Percentiles rank a stretch among this genome's conserved stretches.
Evolutionary conservation across 2,329 filamentous ascomycete genomes (phyloP).

Genomic region (Stemphylium beticola): DNA sequence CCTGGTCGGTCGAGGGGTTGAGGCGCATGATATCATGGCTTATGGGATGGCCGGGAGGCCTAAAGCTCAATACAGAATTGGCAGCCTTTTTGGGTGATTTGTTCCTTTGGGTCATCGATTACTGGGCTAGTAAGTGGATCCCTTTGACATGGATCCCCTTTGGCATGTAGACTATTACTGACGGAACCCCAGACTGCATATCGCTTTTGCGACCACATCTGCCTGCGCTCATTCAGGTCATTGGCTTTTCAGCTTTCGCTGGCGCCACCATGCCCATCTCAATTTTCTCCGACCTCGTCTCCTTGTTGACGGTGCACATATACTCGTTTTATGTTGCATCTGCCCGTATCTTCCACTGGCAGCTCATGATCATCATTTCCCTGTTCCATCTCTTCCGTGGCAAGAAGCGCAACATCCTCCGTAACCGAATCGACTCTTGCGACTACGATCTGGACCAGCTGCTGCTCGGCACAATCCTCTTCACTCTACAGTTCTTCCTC

Average conservation of each 20-base stretch:
- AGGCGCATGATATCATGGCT: slow-evolving; percentile 92
- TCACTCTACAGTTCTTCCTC: slow-evolving; percentile 93
- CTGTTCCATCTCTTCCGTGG: slow-evolving; percentile 98
- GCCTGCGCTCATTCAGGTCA: slow-evolving; percentile 87
- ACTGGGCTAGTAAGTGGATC: slow-evolving; percentile 77
- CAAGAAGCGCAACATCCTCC: slow-evolving; percentile 95
- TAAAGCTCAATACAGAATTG: slow-evolving; percentile 94
- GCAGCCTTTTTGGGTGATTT: slow-evolving; percentile 93
- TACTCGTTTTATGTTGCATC: slow-evolving; percentile 98
- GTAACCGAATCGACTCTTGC: slow-evolving; percentile 97
- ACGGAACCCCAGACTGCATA: slow-evolving; percentile 67
- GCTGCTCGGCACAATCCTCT: slow-evolving; percentile 92
- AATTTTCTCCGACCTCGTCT: slow-evolving; percentile 91
- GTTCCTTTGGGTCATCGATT: slow-evolving; percentile 98
- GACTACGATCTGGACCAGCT: slow-evolving; percentile 98
- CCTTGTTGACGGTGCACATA: slow-evolving; percentile 90
- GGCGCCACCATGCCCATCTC: slow-evolving; percentile 97
- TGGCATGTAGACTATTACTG: background rate
- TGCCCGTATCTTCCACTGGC: slow-evolving; percentile 97
- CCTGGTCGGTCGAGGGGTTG: slow-evolving; percentile 87
- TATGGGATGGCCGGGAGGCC: slow-evolving; percentile 84
- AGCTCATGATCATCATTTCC: slow-evolving; percentile 93
- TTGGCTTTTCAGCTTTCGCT: slow-evolving; percentile 93
- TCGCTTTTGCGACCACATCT: slow-evolving; percentile 77
- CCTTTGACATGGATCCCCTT: no score